Evolutionary conservation across 2,329 filamentous ascomycete species (phyloP).

Genomic region (Neonectria hederae): DNA sequence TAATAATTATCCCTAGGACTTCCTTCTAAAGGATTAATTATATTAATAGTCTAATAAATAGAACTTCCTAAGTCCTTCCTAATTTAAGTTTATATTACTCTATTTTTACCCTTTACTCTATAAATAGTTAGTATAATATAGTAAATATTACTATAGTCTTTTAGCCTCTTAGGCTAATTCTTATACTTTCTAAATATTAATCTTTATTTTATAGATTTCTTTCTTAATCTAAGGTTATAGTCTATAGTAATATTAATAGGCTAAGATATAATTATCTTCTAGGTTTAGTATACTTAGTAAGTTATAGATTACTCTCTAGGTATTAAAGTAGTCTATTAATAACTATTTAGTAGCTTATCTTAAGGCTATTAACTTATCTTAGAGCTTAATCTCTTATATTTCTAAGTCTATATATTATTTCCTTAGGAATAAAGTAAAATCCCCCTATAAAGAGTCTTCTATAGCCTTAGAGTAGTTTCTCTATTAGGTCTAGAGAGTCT

Average conservation of each 20-base stretch:
- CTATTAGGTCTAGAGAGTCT: no score
- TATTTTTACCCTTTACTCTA: no score
- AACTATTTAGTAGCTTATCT: background rate
- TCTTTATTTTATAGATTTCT: no score
- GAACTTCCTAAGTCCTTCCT: background rate
- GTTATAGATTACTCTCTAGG: background rate
- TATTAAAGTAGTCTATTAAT: background rate
- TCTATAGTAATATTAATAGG: background rate
- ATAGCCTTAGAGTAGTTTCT: background rate
- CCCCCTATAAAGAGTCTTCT: background rate
- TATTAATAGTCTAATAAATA: background rate
- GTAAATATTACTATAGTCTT: background rate
- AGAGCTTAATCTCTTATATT: background rate
- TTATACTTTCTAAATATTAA: background rate
- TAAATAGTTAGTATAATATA: no score
- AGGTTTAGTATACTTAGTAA: background rate
- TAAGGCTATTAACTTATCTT: background rate
- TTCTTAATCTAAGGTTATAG: background rate
- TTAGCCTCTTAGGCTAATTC: background rate
- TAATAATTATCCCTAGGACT: background rate
- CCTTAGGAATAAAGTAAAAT: background rate
- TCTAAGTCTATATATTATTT: no score
- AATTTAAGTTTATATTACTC: background rate
- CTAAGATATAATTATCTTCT: no score
- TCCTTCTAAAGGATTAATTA: background rate